phyloP scores from a whole-genome alignment of 768 basidiomycete genomes.

The Boletus tylopilopsis region DNA sequence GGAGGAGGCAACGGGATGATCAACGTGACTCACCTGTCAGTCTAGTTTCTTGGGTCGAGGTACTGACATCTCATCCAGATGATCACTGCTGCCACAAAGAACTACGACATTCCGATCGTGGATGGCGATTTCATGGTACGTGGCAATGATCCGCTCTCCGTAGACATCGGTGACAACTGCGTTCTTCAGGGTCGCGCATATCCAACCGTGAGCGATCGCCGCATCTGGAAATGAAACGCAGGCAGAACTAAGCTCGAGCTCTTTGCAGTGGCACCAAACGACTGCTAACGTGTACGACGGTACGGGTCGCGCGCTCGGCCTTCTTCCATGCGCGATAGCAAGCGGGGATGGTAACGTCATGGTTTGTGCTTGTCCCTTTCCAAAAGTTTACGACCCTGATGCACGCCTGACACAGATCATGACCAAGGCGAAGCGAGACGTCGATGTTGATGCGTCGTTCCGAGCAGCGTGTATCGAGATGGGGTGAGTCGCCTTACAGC shows the following conservation, averaged over 20 bases:
- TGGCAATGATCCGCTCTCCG: neutral
- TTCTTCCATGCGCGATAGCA: conserved; percentile 33
- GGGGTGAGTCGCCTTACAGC: conserved; percentile 31
- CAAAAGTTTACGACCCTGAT: neutral
- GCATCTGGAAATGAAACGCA: conserved; percentile 8
- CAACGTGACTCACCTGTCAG: conserved; percentile 26
- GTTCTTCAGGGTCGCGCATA: conserved; percentile 35
- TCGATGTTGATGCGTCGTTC: conserved; percentile 42
- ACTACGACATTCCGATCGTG: conserved; percentile 38
- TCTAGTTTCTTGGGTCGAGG: neutral
- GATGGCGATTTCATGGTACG: conserved; percentile 44
- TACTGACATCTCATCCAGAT: conserved; percentile 27
- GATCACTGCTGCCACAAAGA: conserved; percentile 33
- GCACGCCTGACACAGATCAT: conserved; percentile 35
- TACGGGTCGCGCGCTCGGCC: conserved; percentile 22
- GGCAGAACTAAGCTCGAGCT: neutral
- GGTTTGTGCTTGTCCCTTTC: conserved; percentile 11
- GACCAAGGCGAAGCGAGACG: conserved; percentile 41
- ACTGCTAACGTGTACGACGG: conserved; percentile 30
- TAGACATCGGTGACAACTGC: conserved; percentile 1
- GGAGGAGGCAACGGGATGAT: conserved; percentile 46
- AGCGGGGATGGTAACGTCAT: conserved; percentile 39
- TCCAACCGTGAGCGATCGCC: conserved; percentile 23
- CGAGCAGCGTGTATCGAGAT: conserved; percentile 49
- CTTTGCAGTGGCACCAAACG: conserved; percentile 28